These are phyloP conservation scores for Fusarium heterosporum DNA, from an alignment of 2,329 filamentous ascomycete species.

Conservation along the genomic window DNA sequence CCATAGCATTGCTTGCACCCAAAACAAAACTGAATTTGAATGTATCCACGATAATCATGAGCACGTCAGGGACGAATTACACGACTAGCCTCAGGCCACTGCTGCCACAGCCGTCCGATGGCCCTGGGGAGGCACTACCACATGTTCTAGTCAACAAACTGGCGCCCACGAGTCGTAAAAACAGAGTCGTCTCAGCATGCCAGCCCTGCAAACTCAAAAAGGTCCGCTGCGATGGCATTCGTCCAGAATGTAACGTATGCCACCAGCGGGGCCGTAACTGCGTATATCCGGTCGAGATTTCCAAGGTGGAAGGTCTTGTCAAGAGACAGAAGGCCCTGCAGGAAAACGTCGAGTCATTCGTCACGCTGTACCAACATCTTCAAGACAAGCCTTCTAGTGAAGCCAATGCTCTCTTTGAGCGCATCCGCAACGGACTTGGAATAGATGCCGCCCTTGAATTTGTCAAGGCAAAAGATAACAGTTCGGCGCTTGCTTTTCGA, in stretches of 20 bases:
- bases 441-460: background rate
- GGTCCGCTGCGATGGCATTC: background rate
- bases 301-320: fast-evolving
- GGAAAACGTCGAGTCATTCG: background rate
- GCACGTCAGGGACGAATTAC: background rate
- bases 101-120: background rate
- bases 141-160: background rate
- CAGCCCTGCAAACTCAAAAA: background rate
- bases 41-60: background rate
- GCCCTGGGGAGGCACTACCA: no score
- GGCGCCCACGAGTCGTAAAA: background rate
- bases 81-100: background rate
- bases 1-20: no score
- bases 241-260: background rate
- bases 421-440: background rate
- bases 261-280: fast-evolving
- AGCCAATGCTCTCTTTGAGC: background rate
- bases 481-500: fast-evolving
- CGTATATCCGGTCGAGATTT: fast-evolving
- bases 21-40: no score
- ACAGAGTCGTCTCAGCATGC: background rate
- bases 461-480: fast-evolving
- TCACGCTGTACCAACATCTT: background rate
- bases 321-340: background rate
- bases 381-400: background rate